These are phyloP conservation scores for Aureobasidium sp. DNA, from an alignment of 2,329 filamentous ascomycete species.

Conservation along the genomic window DNA sequence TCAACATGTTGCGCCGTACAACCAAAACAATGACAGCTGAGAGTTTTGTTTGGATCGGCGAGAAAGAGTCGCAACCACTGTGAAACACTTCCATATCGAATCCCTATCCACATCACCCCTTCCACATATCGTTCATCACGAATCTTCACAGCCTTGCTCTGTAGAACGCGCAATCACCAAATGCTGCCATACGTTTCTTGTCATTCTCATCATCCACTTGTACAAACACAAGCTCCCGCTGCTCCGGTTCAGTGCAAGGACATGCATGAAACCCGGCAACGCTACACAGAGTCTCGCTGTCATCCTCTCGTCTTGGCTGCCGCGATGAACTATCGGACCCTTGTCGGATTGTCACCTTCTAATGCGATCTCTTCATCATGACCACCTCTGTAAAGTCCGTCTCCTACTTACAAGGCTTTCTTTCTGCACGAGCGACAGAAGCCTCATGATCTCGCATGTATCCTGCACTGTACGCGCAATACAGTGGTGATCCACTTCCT, in stretches of 20 bases:
- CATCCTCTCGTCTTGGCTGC: constrained; percentile 15
- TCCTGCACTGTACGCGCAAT: constrained; percentile 15
- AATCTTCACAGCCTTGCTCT: background rate
- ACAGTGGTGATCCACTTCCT: background rate
- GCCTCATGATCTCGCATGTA: background rate
- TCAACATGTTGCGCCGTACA: constrained; percentile 13
- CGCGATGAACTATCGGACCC: background rate
- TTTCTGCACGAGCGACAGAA: background rate
- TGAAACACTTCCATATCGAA: constrained; percentile 18
- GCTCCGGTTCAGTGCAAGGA: background rate
- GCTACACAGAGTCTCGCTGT: constrained; percentile 13
- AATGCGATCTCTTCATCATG: constrained; percentile 10
- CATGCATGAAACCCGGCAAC: constrained; percentile 14
- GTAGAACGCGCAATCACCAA: constrained; percentile 6
- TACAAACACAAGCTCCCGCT: constrained; percentile 16
- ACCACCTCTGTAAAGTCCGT: constrained; percentile 16
- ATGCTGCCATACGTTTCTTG: constrained; percentile 2
- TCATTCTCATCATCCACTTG: background rate
- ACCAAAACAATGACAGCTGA: constrained; percentile 15
- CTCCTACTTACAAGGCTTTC: background rate
- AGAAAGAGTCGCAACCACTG: constrained; percentile 13
- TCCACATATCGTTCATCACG: background rate
- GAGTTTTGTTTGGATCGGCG: constrained; percentile 11
- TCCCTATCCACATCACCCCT: constrained; percentile 15
- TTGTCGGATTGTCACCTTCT: constrained; percentile 8